Evolutionary conservation across 2,329 filamentous ascomycete species (phyloP).

Genomic region (Albifimbria verrucaria): DNA sequence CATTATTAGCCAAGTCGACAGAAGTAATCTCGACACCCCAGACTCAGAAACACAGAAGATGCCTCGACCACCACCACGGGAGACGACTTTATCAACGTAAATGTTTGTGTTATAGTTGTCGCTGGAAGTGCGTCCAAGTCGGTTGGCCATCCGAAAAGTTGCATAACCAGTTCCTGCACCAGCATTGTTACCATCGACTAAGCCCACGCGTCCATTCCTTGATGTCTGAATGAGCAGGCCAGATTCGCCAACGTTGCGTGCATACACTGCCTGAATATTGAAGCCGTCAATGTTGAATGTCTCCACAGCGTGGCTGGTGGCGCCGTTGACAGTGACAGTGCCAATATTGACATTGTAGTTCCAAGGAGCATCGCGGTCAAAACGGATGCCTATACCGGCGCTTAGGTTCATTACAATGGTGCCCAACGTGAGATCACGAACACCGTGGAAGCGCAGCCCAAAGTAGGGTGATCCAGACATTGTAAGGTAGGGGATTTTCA

Average conservation of each 20-base stretch:
- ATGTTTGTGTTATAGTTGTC: constrained; percentile 2
- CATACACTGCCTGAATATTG: background rate
- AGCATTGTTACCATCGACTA: background rate
- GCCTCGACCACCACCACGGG: constrained; percentile 1
- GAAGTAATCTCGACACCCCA: background rate
- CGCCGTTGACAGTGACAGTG: background rate
- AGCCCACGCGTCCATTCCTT: background rate
- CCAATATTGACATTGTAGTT: constrained; percentile 2
- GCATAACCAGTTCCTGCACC: constrained; percentile 1
- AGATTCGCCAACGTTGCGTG: background rate
- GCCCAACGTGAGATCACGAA: background rate
- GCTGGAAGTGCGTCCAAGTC: background rate
- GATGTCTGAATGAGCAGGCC: background rate
- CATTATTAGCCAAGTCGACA: constrained; percentile 1
- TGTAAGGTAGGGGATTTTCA: constrained; percentile 1
- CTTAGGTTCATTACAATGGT: background rate
- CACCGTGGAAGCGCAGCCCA: constrained; percentile 1
- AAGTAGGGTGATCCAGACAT: constrained; percentile 1
- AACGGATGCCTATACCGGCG: constrained; percentile 1
- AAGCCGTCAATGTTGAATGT: constrained; percentile 2
- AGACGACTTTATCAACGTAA: background rate
- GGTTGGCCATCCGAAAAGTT: constrained; percentile 2
- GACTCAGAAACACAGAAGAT: constrained; percentile 1
- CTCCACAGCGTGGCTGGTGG: constrained; percentile 1
- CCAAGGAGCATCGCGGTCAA: background rate